Percentiles rank a stretch among this genome's conserved stretches.
These are phyloP conservation scores for Lathyrus sativus DNA, from an alignment of 306 rosid genomes.

Conservation along the genomic window DNA sequence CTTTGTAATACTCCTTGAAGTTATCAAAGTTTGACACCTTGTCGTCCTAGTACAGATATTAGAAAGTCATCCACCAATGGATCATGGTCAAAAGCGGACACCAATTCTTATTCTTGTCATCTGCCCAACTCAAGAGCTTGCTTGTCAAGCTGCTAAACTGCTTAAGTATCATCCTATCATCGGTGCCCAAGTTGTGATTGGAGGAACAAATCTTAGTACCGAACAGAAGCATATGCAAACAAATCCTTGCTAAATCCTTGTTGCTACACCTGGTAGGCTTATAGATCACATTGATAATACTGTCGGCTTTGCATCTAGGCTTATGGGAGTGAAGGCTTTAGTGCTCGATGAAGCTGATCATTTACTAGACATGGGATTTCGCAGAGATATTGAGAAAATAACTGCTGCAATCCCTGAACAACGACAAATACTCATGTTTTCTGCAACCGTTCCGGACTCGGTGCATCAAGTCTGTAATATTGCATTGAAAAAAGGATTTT, in stretches of 20 bases:
- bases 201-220: conserved; percentile 81
- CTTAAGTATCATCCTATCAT: conserved; percentile 81
- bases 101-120: no score
- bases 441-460: conserved; percentile 96
- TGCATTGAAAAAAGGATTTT: conserved; percentile 86
- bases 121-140: conserved; percentile 98
- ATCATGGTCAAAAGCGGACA: conserved; percentile 66
- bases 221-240: no score
- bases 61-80: conserved; percentile 56
- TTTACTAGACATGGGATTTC: no score
- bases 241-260: conserved; percentile 98
- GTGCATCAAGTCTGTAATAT: conserved; percentile 90
- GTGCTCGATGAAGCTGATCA: no score
- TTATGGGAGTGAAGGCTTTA: conserved; percentile 95
- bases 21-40: no score
- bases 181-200: conserved; percentile 96
- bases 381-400: no score
- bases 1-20: no score
- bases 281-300: conserved; percentile 92
- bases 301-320: conserved; percentile 85
- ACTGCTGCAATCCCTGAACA: no score
- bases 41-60: no score
- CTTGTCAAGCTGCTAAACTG: conserved; percentile 84
- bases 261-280: conserved; percentile 99
- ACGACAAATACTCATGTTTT: conserved; percentile 86